These are phyloP conservation scores for Emericellopsis cladophorae DNA, from an alignment of 2,329 filamentous ascomycete genomes.

Conservation along the genomic window DNA sequence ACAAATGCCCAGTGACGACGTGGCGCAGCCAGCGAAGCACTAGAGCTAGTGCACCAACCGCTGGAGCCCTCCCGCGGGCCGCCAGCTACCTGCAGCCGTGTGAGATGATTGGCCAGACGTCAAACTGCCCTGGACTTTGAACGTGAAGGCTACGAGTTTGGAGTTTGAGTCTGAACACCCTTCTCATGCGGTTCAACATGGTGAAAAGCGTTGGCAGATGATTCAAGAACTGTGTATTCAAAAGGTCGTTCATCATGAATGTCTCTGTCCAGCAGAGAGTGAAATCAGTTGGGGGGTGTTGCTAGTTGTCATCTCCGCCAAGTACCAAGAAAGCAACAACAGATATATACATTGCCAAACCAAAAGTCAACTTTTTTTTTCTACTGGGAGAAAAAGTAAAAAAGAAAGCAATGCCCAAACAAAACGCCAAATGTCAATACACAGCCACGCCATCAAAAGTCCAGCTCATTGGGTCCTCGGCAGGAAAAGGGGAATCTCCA, in stretches of 20 bases:
- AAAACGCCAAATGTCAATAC: not conserved
- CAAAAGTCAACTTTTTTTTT: not conserved
- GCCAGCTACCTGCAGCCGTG: too few relatives aligned
- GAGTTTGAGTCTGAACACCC: too few relatives aligned
- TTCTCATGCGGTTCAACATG: too few relatives aligned
- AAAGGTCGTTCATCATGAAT: not conserved
- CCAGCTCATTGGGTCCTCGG: slow-evolving; percentile 4
- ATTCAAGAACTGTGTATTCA: not conserved
- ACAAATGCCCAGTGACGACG: too few relatives aligned
- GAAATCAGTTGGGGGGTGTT: too few relatives aligned
- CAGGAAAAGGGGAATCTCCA: slow-evolving; percentile 13
- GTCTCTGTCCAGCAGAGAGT: not conserved
- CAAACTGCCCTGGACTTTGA: too few relatives aligned
- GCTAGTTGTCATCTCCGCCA: not conserved
- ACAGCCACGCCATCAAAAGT: not conserved
- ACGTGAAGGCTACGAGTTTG: too few relatives aligned
- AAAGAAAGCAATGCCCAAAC: not conserved
- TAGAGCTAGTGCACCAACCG: too few relatives aligned
- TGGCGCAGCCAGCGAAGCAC: too few relatives aligned
- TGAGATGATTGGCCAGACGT: too few relatives aligned
- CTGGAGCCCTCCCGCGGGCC: too few relatives aligned
- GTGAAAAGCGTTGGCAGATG: too few relatives aligned
- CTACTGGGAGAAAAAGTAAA: not conserved
- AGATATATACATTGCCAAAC: not conserved
- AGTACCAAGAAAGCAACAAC: not conserved